These are phyloP conservation scores for Arctium lappa DNA, from an alignment of 129 eudicot species.

Conservation along the genomic window DNA sequence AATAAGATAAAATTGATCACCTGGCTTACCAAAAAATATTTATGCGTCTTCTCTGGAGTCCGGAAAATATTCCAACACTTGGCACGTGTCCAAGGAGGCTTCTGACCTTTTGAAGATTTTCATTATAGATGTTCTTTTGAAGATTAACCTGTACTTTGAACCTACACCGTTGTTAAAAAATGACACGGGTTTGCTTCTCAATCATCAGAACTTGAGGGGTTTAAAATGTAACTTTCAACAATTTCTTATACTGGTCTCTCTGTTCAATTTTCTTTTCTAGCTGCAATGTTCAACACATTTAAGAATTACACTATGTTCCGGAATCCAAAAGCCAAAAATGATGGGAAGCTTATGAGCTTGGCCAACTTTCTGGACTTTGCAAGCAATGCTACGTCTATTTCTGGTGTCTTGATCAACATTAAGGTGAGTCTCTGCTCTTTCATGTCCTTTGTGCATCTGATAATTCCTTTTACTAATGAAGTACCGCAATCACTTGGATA, in stretches of 20 bases:
- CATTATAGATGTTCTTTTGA: neutral
- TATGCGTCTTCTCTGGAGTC: neutral
- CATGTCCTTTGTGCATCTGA: constrained; percentile 6
- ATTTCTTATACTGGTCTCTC: neutral
- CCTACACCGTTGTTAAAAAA: neutral
- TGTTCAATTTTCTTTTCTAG: constrained; percentile 30
- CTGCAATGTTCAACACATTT: constrained; percentile 53
- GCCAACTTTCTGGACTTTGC: constrained; percentile 69
- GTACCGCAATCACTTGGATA: neutral
- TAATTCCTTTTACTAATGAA: neutral
- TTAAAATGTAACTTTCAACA: neutral
- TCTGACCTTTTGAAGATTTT: neutral
- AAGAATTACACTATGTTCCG: constrained; percentile 38
- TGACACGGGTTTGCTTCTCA: neutral
- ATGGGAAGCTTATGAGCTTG: constrained; percentile 58
- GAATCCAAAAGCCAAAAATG: constrained; percentile 58
- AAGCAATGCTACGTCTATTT: constrained; percentile 60
- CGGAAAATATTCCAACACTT: neutral
- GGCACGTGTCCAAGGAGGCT: neutral
- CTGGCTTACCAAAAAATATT: constrained; percentile 9
- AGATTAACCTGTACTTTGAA: neutral
- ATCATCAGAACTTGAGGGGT: constrained; percentile 2
- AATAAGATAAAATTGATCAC: neutral
- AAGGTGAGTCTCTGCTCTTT: constrained; percentile 58
- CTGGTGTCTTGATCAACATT: constrained; percentile 74